Evolutionary conservation across 768 basidiomycete species (phyloP), one percentile per base, ranked within the genome.

Genomic region (Tulasnella sp.): DNA sequence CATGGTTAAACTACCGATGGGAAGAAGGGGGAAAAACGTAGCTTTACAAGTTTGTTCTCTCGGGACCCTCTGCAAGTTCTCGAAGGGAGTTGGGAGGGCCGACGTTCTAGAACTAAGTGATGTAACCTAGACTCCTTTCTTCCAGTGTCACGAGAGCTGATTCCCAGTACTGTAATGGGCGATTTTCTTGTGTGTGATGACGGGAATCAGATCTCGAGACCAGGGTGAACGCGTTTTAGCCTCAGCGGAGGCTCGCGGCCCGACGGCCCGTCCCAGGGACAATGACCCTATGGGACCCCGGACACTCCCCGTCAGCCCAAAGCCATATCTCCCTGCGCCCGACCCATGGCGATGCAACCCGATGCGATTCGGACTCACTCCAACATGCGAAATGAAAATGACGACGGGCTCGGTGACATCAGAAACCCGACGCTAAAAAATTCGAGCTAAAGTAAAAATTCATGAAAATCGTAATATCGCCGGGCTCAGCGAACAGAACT

Each of bases 191-290:
- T 54, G 54, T n/a, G 54, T 54, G 54, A 54, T 54, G 64, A 69
- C 64, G 64, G 64, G 64, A 24, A 69, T 69, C 64, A 69, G 64
- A 69, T 69, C 64, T 69, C 64, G 64, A 69, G 64, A 69, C 64
- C 64, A 69, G 64, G 64, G 64, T 69, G 64, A 69, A 69, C 64
- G 64, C 64, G 64, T 69, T 69, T 69, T 69, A 69, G 64, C 64
- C 64, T 69, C 64, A 69, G 64, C 64, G 64, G 64, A 28, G 31
- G 3, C 34, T 16, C 31, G 58, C 64, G 64, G 64, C 16, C 64
- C 64, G 64, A 28, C 64, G 64, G 64, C 16, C 64, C 64, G 64
- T 69, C 64, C 64, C 64, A 69, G 64, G 64, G 64, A 69, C 64
- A 6, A 37, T 37, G 1, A 54, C 24, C 58, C n/a, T 9, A 0